Evolutionary conservation across 768 basidiomycete genomes (phyloP).

Genomic region (Dentipellis sp.): DNA sequence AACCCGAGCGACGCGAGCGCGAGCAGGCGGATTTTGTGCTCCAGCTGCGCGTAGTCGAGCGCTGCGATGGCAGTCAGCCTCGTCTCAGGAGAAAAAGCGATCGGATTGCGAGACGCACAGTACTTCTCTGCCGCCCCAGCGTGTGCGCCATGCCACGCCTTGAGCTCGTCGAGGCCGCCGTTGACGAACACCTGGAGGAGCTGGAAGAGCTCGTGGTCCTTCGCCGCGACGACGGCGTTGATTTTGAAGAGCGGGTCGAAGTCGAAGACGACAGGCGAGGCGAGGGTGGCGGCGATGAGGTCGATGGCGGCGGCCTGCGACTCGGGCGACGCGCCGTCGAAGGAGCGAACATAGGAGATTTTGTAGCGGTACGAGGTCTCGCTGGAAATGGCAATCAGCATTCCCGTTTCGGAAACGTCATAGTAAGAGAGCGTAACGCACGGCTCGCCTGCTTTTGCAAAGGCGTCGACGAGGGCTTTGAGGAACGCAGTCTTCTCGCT

Average conservation of each 20-base stretch:
- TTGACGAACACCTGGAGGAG: conserved; percentile 72
- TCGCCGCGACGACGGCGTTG: conserved; percentile 54
- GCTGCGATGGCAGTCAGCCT: conserved; percentile 27
- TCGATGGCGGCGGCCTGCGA: conserved; percentile 48
- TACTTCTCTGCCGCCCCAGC: conserved; percentile 41
- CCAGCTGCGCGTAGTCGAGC: conserved; percentile 48
- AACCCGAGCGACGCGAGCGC: conserved; percentile 72
- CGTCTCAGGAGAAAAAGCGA: not conserved
- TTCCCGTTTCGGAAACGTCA: not conserved
- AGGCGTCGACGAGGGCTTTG: conserved; percentile 52
- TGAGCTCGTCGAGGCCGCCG: conserved; percentile 52
- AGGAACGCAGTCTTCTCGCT: conserved; percentile 60
- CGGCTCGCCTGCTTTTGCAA: conserved; percentile 47
- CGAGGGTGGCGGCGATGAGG: conserved; percentile 54
- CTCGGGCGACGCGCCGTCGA: conserved; percentile 44
- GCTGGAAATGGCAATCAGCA: conserved; percentile 25
- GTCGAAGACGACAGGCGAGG: conserved; percentile 62
- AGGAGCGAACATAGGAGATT: conserved; percentile 49
- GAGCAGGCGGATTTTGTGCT: conserved; percentile 73
- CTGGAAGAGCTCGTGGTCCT: conserved; percentile 62
- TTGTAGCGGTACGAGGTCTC: conserved; percentile 55
- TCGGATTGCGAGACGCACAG: conserved; percentile 25
- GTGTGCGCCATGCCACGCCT: conserved; percentile 48
- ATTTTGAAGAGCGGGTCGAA: conserved; percentile 76
- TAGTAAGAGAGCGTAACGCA: conserved; percentile 28